phyloP scores from a whole-genome alignment of 495 filamentous ascomycete genomes.

The Xylaria longipes region DNA sequence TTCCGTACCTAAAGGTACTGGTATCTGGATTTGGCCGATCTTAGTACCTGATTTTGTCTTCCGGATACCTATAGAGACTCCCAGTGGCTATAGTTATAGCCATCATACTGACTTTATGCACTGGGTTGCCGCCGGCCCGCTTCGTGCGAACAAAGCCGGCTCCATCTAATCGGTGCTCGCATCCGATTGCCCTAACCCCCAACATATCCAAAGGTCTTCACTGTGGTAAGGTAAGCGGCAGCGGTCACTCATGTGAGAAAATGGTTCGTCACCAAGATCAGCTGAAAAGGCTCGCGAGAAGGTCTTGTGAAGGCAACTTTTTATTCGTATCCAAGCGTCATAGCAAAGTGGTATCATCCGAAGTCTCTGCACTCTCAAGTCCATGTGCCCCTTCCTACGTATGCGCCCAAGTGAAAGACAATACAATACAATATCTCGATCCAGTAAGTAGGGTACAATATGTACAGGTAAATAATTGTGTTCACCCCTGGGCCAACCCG shows the following conservation, averaged over 20 bases:
- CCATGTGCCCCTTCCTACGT: constrained; percentile 5
- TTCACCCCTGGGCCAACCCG: not conserved
- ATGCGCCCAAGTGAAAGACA: constrained; percentile 6
- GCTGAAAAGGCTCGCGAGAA: not conserved
- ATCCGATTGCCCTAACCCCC: not conserved
- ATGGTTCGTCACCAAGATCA: not conserved
- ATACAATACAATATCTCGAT: constrained; percentile 15
- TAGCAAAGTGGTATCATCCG: constrained; percentile 2
- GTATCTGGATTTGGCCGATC: not conserved
- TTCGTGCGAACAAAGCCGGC: constrained; percentile 1
- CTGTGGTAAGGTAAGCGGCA: not conserved
- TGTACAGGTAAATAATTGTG: constrained; percentile 13
- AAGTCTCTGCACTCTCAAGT: constrained; percentile 3
- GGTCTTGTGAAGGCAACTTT: not conserved
- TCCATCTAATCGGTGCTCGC: constrained; percentile 7
- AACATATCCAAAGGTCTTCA: not conserved
- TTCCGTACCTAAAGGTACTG: not conserved
- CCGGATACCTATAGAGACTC: not conserved
- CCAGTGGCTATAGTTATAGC: constrained; percentile 11
- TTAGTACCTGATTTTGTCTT: constrained; percentile 2
- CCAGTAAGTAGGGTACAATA: constrained; percentile 15
- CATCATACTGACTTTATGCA: not conserved
- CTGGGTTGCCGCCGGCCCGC: constrained; percentile 19
- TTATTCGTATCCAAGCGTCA: constrained; percentile 3
- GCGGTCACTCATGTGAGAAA: not conserved